Evolutionary conservation across 2,329 filamentous ascomycete genomes (phyloP).

Genomic region (Exophiala aquamarina): DNA sequence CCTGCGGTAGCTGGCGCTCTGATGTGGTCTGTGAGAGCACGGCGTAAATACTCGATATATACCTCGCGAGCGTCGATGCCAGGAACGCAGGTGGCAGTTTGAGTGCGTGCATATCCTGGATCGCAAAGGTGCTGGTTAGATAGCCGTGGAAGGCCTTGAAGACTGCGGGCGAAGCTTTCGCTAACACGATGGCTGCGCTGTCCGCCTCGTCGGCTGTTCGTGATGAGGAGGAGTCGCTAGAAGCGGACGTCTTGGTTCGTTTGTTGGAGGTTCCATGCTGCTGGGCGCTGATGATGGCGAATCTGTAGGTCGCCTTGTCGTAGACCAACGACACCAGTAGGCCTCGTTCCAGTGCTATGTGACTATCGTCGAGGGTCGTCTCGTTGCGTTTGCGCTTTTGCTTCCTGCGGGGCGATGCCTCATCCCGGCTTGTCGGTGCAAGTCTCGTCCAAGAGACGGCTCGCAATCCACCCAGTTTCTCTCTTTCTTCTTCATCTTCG

Average conservation of each 20-base stretch:
- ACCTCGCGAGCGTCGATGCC: conserved; percentile 10
- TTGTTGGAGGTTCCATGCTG: neutral
- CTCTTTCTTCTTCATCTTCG: conserved; percentile 23
- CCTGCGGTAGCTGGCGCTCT: neutral
- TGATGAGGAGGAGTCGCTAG: neutral
- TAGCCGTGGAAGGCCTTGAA: conserved; percentile 15
- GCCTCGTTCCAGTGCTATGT: neutral
- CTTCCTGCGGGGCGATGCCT: neutral
- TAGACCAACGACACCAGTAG: conserved; percentile 19
- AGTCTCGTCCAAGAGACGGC: conserved; percentile 18
- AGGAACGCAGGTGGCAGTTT: conserved; percentile 16
- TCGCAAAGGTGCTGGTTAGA: conserved; percentile 14
- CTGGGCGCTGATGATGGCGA: conserved; percentile 15
- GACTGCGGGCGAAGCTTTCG: conserved; percentile 13
- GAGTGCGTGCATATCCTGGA: conserved; percentile 14
- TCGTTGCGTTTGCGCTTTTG: neutral
- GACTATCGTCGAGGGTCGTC: too few relatives aligned
- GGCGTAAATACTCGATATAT: conserved; percentile 11
- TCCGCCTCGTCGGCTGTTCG: neutral
- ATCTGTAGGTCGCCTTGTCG: conserved; percentile 20
- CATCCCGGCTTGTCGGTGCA: too few relatives aligned
- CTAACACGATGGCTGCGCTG: conserved; percentile 14
- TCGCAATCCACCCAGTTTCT: conserved; percentile 18
- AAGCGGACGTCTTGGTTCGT: conserved; percentile 5
- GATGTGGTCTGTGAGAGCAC: conserved; percentile 1